Base-by-base conservation (phyloP, 805 yeast species). In the Candida krabiensis region DNA sequence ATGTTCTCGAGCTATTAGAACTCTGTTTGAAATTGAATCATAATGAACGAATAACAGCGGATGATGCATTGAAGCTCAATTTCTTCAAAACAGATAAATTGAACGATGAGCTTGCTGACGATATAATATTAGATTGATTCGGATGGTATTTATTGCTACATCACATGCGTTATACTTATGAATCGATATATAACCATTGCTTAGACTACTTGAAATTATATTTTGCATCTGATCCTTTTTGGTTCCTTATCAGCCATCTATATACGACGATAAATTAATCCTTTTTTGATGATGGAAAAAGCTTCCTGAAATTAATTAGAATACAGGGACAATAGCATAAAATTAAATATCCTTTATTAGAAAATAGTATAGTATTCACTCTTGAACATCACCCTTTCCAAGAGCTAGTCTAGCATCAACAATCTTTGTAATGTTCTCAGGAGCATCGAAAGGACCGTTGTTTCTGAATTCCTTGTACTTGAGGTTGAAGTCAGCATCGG, bases 381-480 rank as follows among this genome's bases (percentile, higher is more conserved):
- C 38, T 28, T 41, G 39, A 9, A 35, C 43, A n/a, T 38, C 46
- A 22, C 52, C 58, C 27, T 62, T 60, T 16, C 64, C 68, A 14
- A 47, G 39, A 14, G 45, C 53, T 45, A 73, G 63, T 55, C 79
- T 69, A 25, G 57, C 49, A 17, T 56, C 56, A 18, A 67, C 71
- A 29, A 75, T 55, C 19, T 60, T 61, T 21, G 55, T 44, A 34
- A 79, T 52, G 19, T 50, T 59, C 5, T 66, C 76, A 42, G 70
- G 65, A 9, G 76, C 63, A 37, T 71, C 70, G 47, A 73, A 63
- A 30, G 85, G 76, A 28, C 95, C 93, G 49, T 58, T 80, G 47
- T 74, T 72, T 69, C 91, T 79, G 61, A 76, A 83, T 44, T 77
- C 72, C 59, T 78, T 83, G 52, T 83, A 74, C 37, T 64, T 61